Conservation (phyloP, 2,329 filamentous ascomycete genomes). For the Ophiocordyceps sinensis region DNA sequence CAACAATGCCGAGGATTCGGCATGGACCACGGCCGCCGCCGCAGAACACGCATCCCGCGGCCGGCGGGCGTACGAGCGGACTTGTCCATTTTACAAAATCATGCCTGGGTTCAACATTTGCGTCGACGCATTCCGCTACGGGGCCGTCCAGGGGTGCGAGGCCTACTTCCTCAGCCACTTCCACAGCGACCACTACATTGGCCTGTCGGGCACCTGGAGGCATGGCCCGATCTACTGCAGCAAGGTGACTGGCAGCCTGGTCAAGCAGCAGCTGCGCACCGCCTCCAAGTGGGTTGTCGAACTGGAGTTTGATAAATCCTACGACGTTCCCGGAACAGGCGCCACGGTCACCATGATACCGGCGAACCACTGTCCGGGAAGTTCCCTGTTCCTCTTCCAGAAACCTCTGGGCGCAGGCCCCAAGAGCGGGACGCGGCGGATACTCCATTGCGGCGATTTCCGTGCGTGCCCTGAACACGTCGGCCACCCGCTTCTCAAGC, state of each 20-base stretch:
- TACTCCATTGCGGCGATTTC: constrained; percentile 94
- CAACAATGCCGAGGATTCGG: constrained; percentile 73
- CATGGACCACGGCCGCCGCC: constrained; percentile 78
- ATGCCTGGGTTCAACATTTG: constrained; percentile 85
- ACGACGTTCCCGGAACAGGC: constrained; percentile 68
- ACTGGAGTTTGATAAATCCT: constrained; percentile 68
- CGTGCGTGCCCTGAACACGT: constrained; percentile 78
- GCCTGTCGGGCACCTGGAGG: constrained; percentile 72
- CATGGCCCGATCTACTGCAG: constrained; percentile 97
- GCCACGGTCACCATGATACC: constrained; percentile 88
- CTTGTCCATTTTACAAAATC: constrained; percentile 97
- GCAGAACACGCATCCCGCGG: constrained; percentile 65
- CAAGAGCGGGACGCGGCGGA: constrained; percentile 52
- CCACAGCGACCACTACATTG: constrained; percentile 94
- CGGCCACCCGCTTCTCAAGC: constrained; percentile 64
- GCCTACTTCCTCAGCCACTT: constrained; percentile 98
- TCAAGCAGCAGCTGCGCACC: constrained; percentile 73
- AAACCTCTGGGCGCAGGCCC: constrained; percentile 51
- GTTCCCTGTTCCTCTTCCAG: constrained; percentile 84
- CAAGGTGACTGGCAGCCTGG: constrained; percentile 77
- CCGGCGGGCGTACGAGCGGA: constrained; percentile 74
- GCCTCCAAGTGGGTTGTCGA: constrained; percentile 74
- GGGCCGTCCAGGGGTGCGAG: constrained; percentile 78
- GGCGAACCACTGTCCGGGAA: constrained; percentile 93
- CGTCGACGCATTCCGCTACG: constrained; percentile 92